Conservation (phyloP, 2,329 filamentous ascomycete genomes). For the Penicillium verrucosum region DNA sequence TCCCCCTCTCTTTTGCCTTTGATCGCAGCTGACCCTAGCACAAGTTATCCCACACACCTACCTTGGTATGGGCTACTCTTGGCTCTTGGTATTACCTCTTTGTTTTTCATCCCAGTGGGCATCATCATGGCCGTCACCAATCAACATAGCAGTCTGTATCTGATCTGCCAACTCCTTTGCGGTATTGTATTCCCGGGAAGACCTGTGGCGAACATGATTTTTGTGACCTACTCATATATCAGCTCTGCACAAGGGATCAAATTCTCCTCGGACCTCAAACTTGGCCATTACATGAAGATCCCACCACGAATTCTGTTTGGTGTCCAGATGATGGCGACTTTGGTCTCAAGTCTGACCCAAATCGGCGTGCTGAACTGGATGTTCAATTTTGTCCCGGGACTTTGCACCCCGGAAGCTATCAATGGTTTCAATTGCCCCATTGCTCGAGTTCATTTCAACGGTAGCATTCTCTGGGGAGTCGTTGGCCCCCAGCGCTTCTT, state of each 20-base stretch:
- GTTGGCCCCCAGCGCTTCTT: slow-evolving; percentile 82
- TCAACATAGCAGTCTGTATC: slow-evolving; percentile 80
- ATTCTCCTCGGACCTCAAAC: slow-evolving; percentile 81
- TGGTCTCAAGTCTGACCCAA: slow-evolving; percentile 74
- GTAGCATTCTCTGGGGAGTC: slow-evolving; percentile 84
- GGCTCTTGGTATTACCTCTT: slow-evolving; percentile 70
- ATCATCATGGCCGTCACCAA: slow-evolving; percentile 94
- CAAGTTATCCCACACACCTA: slow-evolving; percentile 71
- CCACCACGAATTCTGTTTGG: slow-evolving; percentile 59
- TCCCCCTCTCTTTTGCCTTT: not conserved
- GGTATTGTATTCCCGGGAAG: slow-evolving; percentile 78
- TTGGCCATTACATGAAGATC: slow-evolving; percentile 63
- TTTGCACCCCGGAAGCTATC: slow-evolving; percentile 76
- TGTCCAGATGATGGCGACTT: slow-evolving; percentile 58
- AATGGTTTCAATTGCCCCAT: slow-evolving; percentile 87
- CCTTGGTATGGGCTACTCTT: slow-evolving; percentile 84
- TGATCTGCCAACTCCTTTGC: slow-evolving; percentile 82
- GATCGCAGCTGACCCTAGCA: slow-evolving; percentile 15
- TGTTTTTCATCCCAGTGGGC: slow-evolving; percentile 86
- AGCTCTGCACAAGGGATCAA: slow-evolving; percentile 86
- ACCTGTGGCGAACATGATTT: slow-evolving; percentile 89
- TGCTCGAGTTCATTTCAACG: slow-evolving; percentile 85
- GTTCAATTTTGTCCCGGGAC: slow-evolving; percentile 70
- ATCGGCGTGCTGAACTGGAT: slow-evolving; percentile 88
- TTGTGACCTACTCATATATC: slow-evolving; percentile 87